Percentiles rank a stretch among this genome's conserved stretches.
phyloP scores from a whole-genome alignment of 2,329 filamentous ascomycete species.

The Lasiodiplodia sp. region DNA sequence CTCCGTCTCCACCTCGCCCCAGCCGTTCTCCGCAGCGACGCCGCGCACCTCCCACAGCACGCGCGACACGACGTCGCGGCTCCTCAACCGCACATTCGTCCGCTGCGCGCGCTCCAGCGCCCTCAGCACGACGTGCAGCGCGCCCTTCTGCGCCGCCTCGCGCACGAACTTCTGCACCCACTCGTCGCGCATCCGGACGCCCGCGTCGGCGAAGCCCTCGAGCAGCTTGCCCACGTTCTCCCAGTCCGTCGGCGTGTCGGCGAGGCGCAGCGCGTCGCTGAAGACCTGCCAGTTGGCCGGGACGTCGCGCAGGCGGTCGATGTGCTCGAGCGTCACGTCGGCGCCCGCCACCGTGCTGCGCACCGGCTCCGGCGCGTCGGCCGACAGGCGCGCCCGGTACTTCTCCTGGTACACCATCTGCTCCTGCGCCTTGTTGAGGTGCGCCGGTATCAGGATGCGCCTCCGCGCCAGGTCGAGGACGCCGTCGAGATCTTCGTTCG shows the following conservation, averaged over 20 bases:
- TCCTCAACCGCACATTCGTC: conserved; percentile 38
- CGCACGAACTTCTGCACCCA: conserved; percentile 38
- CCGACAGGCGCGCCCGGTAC: conserved; percentile 49
- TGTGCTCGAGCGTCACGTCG: conserved; percentile 43
- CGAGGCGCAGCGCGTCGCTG: not conserved
- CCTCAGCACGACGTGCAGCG: conserved; percentile 42
- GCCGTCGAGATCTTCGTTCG: conserved; percentile 50
- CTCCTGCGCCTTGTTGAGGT: conserved; percentile 51
- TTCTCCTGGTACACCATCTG: conserved; percentile 52
- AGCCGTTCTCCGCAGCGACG: conserved; percentile 43
- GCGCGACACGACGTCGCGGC: conserved; percentile 38
- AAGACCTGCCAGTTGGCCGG: conserved; percentile 34
- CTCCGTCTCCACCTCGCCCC: conserved; percentile 46
- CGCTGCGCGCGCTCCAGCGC: conserved; percentile 39
- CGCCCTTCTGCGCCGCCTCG: conserved; percentile 34
- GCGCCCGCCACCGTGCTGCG: conserved; percentile 50
- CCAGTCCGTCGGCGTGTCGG: conserved; percentile 38
- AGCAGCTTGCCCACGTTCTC: conserved; percentile 45
- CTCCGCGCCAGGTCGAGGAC: conserved; percentile 51
- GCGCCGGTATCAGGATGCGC: conserved; percentile 53
- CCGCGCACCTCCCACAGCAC: conserved; percentile 48
- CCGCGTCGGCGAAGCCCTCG: conserved; percentile 42
- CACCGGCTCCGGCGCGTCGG: conserved; percentile 45
- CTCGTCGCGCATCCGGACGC: conserved; percentile 28
- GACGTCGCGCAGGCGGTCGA: conserved; percentile 38